Evolutionary conservation across 257 asterid genomes (phyloP).

Genomic region (Leptodermis oblonga): DNA sequence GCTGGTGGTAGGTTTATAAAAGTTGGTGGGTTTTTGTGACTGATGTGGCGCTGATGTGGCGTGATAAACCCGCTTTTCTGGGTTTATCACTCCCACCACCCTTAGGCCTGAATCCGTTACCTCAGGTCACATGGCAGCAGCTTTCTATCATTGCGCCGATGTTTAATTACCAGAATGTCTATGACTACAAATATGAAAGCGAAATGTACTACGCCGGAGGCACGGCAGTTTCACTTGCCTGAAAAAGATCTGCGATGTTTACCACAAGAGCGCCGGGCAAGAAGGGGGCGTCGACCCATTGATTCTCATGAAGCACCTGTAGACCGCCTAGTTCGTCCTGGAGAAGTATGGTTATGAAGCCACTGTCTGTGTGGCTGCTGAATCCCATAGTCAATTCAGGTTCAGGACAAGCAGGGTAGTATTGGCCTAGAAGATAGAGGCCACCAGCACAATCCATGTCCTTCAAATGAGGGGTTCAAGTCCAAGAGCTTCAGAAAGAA

Average conservation of each 20-base stretch:
- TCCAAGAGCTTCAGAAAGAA: slow-evolving; percentile 39
- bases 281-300: slow-evolving; percentile 45
- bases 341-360: slow-evolving; percentile 38
- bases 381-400: slow-evolving; percentile 23
- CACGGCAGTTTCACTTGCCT: slow-evolving; percentile 30
- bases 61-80: too few species aligned
- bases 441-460: slow-evolving; percentile 31
- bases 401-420: slow-evolving; percentile 1
- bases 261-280: slow-evolving; percentile 45
- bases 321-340: slow-evolving; percentile 39
- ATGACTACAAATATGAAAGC: too few species aligned
- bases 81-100: too few species aligned
- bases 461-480: slow-evolving; percentile 15
- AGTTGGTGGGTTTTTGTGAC: too few species aligned
- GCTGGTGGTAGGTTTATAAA: too few species aligned
- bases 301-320: slow-evolving; percentile 40
- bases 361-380: slow-evolving; percentile 40
- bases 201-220: too few species aligned
- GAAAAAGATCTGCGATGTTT: slow-evolving; percentile 49
- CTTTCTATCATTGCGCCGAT: too few species aligned
- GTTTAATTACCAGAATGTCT: too few species aligned
- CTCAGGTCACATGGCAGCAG: too few species aligned
- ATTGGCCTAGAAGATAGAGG: slow-evolving; percentile 3
- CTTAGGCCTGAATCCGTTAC: too few species aligned
- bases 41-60: too few species aligned